Base-by-base conservation (phyloP, 2,329 filamentous ascomycete species). In the Beauveria varroae region DNA sequence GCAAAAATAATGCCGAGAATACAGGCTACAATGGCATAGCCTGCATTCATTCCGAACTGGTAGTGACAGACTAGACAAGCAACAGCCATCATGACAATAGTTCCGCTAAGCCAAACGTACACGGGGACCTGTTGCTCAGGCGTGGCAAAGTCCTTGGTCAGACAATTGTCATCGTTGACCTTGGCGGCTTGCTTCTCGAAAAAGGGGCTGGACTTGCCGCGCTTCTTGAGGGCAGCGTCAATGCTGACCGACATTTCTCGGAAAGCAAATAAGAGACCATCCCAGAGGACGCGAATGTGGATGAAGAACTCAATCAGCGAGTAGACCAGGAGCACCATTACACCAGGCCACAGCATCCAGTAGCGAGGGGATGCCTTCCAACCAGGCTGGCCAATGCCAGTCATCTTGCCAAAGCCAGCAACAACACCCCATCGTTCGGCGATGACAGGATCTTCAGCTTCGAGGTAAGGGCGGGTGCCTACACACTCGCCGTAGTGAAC, bases 1-100 rank as follows among this genome's bases (percentile, higher is more conserved):
- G 79, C 77, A 68, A 82, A 82, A 70, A 82, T 74, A 69, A 82
- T 79, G 26, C 79, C 79, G 43, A 83, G 69, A 65, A 82, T 70
- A 64, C 80, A 73, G 41, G 79, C 78, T n/a, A 82, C 72, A 37
- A 83, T 68, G 12, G 76, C 77, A 69, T 80, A 77, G 62, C 79
- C 79, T 4, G 80, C 73, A 10, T 79, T 76, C 76, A 82, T 81
- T 49, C 78, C 69, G 69, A 76, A 80, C 65, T 84, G 79, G 5
- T 82, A 72, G 53, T 77, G 72, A 53, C 70, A 72, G 64, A 86
- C 76, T 40, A 85, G 70, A 54, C 80, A 75, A 60, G 82, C 81
- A n/a, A 81, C 75, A n/a, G 75, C 70, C 50, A 84, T 74, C 66
- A 83, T 78, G 58, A 75, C 70, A 16, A 78, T 24, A 2, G 81